Evolutionary conservation across 1,284 basidiomycete species (phyloP).

Genomic region (Cryptococcus deneoformans): DNA sequence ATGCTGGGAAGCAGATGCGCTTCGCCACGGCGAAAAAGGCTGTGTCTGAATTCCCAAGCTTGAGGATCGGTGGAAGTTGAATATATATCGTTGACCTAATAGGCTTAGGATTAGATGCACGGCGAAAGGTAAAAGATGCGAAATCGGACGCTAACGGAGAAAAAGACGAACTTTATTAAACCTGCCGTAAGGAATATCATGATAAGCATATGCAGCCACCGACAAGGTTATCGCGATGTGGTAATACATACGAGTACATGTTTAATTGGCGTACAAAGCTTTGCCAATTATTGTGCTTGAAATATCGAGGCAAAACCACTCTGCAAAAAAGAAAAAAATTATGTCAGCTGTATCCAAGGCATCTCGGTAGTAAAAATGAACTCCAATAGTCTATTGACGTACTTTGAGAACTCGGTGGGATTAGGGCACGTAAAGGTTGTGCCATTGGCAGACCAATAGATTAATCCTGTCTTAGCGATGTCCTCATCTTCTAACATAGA

Average conservation of each 20-base stretch:
- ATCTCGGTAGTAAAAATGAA: not conserved
- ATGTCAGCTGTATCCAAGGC: not conserved
- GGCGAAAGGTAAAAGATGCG: not conserved
- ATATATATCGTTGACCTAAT: slow-evolving; percentile 48
- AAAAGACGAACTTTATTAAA: slow-evolving; percentile 39
- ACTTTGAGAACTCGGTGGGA: slow-evolving; percentile 50
- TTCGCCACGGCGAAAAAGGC: slow-evolving; percentile 48
- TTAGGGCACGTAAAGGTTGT: slow-evolving; percentile 50
- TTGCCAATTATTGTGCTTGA: slow-evolving; percentile 54
- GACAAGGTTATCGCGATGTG: too few relatives aligned
- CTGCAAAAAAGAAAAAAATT: slow-evolving; percentile 15
- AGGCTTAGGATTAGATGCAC: not conserved
- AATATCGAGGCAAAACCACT: slow-evolving; percentile 48
- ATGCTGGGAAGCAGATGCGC: slow-evolving; percentile 47
- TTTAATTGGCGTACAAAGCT: slow-evolving; percentile 52
- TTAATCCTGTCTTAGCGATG: slow-evolving; percentile 41
- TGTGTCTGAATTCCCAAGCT: slow-evolving; percentile 53
- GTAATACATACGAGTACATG: slow-evolving; percentile 49
- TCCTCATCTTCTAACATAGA: slow-evolving; percentile 50
- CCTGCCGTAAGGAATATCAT: slow-evolving; percentile 13
- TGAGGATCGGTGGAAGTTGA: slow-evolving; percentile 39
- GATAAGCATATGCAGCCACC: not conserved
- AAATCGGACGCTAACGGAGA: not conserved
- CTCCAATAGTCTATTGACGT: slow-evolving; percentile 13
- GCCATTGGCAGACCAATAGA: slow-evolving; percentile 49